Base-by-base conservation (phyloP, 495 filamentous ascomycete genomes). In the Penicillium bovifimosum region DNA sequence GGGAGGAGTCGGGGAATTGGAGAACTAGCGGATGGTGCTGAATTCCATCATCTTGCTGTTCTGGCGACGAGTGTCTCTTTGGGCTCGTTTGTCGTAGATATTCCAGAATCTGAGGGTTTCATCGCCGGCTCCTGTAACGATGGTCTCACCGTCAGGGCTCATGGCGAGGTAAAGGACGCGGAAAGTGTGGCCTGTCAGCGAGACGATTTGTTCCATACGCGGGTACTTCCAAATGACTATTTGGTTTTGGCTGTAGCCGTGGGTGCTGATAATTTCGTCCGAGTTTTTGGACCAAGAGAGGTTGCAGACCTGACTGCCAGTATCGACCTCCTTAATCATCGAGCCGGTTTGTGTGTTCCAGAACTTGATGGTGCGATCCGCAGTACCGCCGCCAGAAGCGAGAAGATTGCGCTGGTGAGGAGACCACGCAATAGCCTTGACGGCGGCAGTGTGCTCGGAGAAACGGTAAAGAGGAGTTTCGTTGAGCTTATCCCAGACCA, bases 181-280 rank as follows among this genome's bases (percentile, higher is more conserved):
- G 70, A 91, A 98, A 0, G 93, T 98, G 67, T 98, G 93, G 0
- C 93, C 93, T 0, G 95, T 97, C 32, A 98, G 73, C 52, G 87
- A 95, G 11, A 87, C 93, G 6, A 98, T 90, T 60, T 96, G 93
- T 34, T 87, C 88, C 95, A 98, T 97, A 61, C 83, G 87, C 1
- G 93, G 93, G 65, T 97, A 97, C 65, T 97, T 97, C 93, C 93
- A 98, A 50, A 98, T 86, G 14, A 97, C 90, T 57, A 98, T 96
- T 66, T 96, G 91, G 62, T 98, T 96, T 65, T 98, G 95, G 50
- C 81, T 86, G 73, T 96, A 98, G n/a, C 93, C 93, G 64, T 98
- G 93, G 4, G 93, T 98, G 35, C 86, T 91, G 54, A 98, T 93
- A 58, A 98, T 86, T 72, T 98, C 93, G 65, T 96, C 95, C 24